Evolutionary conservation across 768 basidiomycete genomes (phyloP), one percentile per base, ranked within the genome.

Genomic region (Tulasnella calospora): DNA sequence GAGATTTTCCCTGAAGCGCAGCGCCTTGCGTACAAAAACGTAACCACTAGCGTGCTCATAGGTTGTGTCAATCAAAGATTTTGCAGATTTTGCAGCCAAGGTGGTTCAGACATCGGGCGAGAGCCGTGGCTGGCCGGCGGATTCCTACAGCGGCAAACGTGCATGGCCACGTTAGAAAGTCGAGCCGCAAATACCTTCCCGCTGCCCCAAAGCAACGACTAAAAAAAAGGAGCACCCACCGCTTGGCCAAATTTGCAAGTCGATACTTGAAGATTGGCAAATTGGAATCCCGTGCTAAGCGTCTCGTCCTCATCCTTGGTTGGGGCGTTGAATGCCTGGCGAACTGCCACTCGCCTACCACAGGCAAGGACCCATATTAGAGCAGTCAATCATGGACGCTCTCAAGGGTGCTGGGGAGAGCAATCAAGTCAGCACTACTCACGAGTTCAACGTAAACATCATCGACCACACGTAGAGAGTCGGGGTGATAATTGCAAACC

Each of bases 381-480:
- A 27, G 61, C 30, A 35, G n/a, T 67, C 33, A 30, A n/a, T 30
- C 55, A 13, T n/a, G 61, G 13, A 33, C 44, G 4, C 15, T 44
- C 44, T 15, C 3, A 67, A 19, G 0, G 6, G 15, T 67, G 61
- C 61, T 51, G 30, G 70, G n/a, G 8, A 8, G 33, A 21, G 70
- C 70, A n/a, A 1, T 6, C 19, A 33, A 6, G 71, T n/a, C 71
- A 71, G 35, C 9, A 35, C 10, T n/a, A 36, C 71, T 72, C 71
- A 72, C 71, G 71, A 72, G 38, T 72, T 72, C 36, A 72, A 27
- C 21, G 71, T 72, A 35, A 72, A 72, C 71, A 72, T 72, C 71
- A 72, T 40, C n/a, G 71, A 72, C 36, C 36, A 72, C 2, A 72
- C 71, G 36, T 72, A 72, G 15, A 72, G 36, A 30, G 38, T 17